Base-by-base conservation (phyloP, 2,329 filamentous ascomycete species). In the Fusarium oligoseptatum region DNA sequence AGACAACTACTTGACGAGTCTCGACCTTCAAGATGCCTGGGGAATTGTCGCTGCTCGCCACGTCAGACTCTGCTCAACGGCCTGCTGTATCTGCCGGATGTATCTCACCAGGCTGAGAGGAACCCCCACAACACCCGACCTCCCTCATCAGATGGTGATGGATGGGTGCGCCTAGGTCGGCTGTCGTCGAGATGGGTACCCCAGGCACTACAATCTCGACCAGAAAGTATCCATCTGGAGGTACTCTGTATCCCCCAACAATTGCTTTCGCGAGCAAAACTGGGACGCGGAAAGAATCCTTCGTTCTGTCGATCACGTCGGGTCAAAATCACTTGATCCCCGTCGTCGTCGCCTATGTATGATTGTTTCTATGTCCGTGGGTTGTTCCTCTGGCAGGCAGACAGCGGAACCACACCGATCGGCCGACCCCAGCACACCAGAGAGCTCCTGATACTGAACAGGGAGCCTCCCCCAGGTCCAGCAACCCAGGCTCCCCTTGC, bases 321-420 rank as follows among this genome's bases (percentile, higher is more conserved):
- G 50, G 71, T 61, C 68, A 66, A 73, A 74, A 66, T 66, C 63
- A 60, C 62, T 63, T 67, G 66, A 67, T 64, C 45, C 43, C 34
- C 61, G 45, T 34, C 43, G 17, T 45, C 43, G 22, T 15, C 43
- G 43, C 15, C 43, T 15, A 24, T 24, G 43, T 24, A 48, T 34
- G 60, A 52, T 48, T 48, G 60, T 52, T 65, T 61, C 41, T 29
- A n/a, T 37, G 43, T 34, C 56, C 17, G 32, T 43, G 52, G n/a
- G 29, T 60, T 50, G 39, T 62, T 43, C 29, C 58, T 58, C 20
- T 57, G 61, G 52, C 68, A 52, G 65, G 64, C 48, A 45, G 58
- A 62, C 65, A 69, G 74, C 65, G 74, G 67, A 75, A 66, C 66
- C 64, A 76, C 50, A 52, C 75, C 74, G 77, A 77, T 78, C 64